Evolutionary conservation across 1,139 yeast genomes (phyloP), one percentile per base, ranked within the genome.

Genomic region (Wickerhamiella pararugosa): DNA sequence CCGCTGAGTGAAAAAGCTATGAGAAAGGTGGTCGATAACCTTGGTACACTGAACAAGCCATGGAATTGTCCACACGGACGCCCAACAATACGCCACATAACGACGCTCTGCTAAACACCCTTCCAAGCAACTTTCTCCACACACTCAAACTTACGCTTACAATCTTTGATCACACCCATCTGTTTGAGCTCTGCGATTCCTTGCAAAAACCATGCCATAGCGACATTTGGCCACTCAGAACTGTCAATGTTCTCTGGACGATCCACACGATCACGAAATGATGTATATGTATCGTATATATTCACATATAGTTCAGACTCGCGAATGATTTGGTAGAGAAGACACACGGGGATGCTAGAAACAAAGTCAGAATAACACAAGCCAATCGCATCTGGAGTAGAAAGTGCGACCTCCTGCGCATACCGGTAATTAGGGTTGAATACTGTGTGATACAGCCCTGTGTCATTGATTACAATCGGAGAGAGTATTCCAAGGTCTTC

Each of bases 31-130:
- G 87, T 90, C 2, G 58, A 63, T 29, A 72, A 86, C 52, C 63
- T 92, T 44, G 75, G 92, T 21, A 63, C 60, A 0, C 64, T 92
- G 32, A 90, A 86, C 48, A 83, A 83, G 54, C 99, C 99, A 0
- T 92, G 98, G 98, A 90, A 87, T 55, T 90, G 99, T 59, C 99
- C 99, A 0, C 99, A 90, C 61, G 98, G 99, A 0, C 66, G 99
- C 47, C 99, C 98, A 1, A 90, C 99, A 1, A 75, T 90, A 79
- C 68, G 98, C 44, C 97, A 90, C 59, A 64, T 90, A 45, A 73
- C 77, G 49, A 86, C 82, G 39, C 40, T 52, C 5, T 42, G 40
- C 7, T 49, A 29, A 29, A 74, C 55, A 25, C 73, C 79, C 50
- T 69, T 73, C 82, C 82, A 76, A 10, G 70, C 59, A 15, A 70